Percentiles rank a stretch among this genome's conserved stretches.
Evolutionary conservation across 805 yeast species (phyloP).

Genomic region (Starmera amethionina): DNA sequence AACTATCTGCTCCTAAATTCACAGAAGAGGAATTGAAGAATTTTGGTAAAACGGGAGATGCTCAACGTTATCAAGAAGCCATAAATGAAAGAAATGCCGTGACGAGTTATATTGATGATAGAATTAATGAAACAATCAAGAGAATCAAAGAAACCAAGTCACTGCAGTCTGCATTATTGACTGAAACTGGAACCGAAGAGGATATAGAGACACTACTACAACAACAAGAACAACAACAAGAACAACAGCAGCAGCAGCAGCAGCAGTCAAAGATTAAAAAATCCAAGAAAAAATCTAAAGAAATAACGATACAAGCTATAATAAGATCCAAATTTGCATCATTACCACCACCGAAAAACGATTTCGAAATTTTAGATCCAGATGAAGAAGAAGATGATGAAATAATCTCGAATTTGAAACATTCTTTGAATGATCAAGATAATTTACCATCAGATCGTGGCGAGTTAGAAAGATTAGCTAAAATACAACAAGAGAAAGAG

Average conservation of each 20-base stretch:
- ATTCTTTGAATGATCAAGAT: not conserved
- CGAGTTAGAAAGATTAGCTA: slow-evolving; percentile 10
- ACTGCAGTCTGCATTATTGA: slow-evolving; percentile 25
- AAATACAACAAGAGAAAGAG: slow-evolving; percentile 7
- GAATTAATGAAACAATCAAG: slow-evolving; percentile 24
- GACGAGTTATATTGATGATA: slow-evolving; percentile 3
- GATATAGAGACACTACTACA: not conserved
- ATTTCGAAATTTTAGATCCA: slow-evolving; percentile 30
- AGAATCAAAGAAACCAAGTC: slow-evolving; percentile 28
- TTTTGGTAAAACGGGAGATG: slow-evolving; percentile 8
- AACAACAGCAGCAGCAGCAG: not conserved
- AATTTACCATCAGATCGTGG: slow-evolving; percentile 12
- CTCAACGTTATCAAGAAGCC: slow-evolving; percentile 9
- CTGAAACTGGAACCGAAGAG: slow-evolving; percentile 7
- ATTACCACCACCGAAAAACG: slow-evolving; percentile 35
- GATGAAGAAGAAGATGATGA: slow-evolving; percentile 21
- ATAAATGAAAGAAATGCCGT: slow-evolving; percentile 4
- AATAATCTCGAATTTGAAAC: slow-evolving; percentile 1
- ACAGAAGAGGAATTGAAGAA: slow-evolving; percentile 6
- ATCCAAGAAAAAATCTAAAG: not conserved
- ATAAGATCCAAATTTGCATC: slow-evolving; percentile 17
- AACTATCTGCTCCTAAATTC: slow-evolving; percentile 26
- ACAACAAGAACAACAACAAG: not conserved
- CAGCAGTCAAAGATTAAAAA: not conserved
- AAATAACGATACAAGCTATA: slow-evolving; percentile 1